Evolutionary conservation across 2,329 filamentous ascomycete genomes (phyloP).

Genomic region (Hypoxylon sp.): DNA sequence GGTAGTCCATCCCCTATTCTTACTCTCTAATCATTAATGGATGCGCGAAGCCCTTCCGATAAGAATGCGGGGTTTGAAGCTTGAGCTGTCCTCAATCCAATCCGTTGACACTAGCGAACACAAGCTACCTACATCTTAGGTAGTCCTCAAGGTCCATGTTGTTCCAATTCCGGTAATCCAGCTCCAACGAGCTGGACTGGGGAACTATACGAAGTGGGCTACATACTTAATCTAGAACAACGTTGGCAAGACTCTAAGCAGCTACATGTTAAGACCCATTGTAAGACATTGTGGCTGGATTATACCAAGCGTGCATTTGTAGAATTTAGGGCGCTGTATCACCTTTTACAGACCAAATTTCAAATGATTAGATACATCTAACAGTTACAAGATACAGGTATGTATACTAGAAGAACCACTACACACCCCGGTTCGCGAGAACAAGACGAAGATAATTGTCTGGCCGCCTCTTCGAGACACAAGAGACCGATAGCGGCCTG

Average conservation of each 20-base stretch:
- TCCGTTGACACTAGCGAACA: constrained; percentile 6
- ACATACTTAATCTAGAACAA: too few species aligned
- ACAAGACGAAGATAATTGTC: not conserved
- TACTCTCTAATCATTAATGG: too few species aligned
- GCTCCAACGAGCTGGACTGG: not conserved
- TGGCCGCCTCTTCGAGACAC: not conserved
- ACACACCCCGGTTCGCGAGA: not conserved
- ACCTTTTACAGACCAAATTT: too few species aligned
- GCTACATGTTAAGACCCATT: too few species aligned
- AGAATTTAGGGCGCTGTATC: too few species aligned
- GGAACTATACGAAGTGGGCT: constrained; percentile 1
- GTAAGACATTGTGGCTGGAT: constrained; percentile 1
- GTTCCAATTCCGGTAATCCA: not conserved
- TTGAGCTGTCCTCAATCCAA: too few species aligned
- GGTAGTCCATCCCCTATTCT: too few species aligned
- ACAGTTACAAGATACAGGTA: too few species aligned
- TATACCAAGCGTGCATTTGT: too few species aligned
- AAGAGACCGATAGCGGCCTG: too few species aligned
- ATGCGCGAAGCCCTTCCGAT: constrained; percentile 11
- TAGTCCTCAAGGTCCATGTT: constrained; percentile 18
- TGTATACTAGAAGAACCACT: not conserved
- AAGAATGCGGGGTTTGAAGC: constrained; percentile 25
- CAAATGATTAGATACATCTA: too few species aligned
- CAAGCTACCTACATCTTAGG: constrained; percentile 21
- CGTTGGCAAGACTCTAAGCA: too few species aligned